Conservation (phyloP, 208 protist species). For the Wallacemonas sp. region DNA sequence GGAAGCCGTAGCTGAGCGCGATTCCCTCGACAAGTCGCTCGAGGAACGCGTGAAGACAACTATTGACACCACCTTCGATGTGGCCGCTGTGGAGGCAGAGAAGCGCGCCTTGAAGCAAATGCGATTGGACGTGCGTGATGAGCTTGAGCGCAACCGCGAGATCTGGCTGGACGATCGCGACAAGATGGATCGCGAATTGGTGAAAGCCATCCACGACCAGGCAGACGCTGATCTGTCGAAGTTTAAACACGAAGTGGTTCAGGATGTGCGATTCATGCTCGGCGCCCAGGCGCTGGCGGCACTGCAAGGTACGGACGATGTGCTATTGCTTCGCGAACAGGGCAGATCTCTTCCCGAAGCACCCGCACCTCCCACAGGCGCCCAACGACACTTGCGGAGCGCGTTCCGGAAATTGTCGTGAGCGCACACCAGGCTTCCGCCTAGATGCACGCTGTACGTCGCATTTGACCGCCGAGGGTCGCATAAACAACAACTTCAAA, state of each 20-base stretch:
- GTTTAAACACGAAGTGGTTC: slow-evolving; percentile 1
- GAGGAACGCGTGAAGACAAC: neutral
- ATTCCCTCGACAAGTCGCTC: neutral
- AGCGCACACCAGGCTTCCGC: too few relatives aligned
- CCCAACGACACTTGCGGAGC: slow-evolving; percentile 6
- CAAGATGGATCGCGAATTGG: neutral
- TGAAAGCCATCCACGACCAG: neutral
- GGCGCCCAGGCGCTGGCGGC: neutral
- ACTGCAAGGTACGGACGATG: slow-evolving; percentile 3
- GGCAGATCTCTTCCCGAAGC: neutral
- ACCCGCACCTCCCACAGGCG: neutral
- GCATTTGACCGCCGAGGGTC: too few relatives aligned
- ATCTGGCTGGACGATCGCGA: neutral
- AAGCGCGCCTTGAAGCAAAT: slow-evolving; percentile 1
- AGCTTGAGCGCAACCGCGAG: neutral
- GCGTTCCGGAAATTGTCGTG: slow-evolving; percentile 15
- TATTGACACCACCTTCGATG: neutral
- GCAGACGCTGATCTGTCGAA: neutral
- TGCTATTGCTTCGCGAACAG: neutral
- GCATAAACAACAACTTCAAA: too few relatives aligned
- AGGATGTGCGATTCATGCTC: slow-evolving; percentile 5
- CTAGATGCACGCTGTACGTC: neutral
- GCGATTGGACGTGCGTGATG: slow-evolving; percentile 1
- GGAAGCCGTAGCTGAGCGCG: neutral
- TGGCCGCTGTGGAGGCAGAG: neutral